Conservation (phyloP, 352 stramenopile genomes). For the Phytophthora pinifolia region DNA sequence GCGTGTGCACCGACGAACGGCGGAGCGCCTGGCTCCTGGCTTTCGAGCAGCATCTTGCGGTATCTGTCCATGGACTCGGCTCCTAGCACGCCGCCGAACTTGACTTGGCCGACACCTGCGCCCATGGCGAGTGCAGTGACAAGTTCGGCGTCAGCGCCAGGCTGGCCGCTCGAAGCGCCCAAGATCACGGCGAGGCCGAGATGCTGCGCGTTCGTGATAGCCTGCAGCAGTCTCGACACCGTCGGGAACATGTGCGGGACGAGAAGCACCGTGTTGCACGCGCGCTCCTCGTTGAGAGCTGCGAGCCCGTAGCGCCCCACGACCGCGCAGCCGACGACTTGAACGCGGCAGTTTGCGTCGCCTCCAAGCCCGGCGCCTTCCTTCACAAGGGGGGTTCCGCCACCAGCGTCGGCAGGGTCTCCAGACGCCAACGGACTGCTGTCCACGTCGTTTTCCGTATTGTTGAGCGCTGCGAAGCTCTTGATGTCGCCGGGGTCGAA, state of each 20-base stretch:
- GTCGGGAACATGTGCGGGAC: slow-evolving; percentile 58
- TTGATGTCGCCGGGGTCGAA: slow-evolving; percentile 61
- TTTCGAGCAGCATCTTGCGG: slow-evolving; percentile 52
- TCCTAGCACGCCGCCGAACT: slow-evolving; percentile 59
- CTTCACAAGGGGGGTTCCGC: slow-evolving; percentile 1
- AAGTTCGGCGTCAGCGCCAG: slow-evolving; percentile 36
- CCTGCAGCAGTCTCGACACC: slow-evolving; percentile 43
- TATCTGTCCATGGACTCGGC: slow-evolving; percentile 53
- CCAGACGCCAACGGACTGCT: not conserved
- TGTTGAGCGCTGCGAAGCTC: slow-evolving; percentile 47
- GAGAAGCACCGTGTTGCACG: slow-evolving; percentile 62
- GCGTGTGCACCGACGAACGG: slow-evolving; percentile 42
- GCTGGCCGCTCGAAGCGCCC: slow-evolving; percentile 36
- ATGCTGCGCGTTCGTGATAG: slow-evolving; percentile 45
- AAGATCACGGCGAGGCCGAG: slow-evolving; percentile 59
- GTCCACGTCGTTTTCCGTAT: slow-evolving; percentile 42
- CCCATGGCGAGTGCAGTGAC: slow-evolving; percentile 52
- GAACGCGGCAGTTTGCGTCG: slow-evolving; percentile 46
- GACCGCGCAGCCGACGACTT: slow-evolving; percentile 45
- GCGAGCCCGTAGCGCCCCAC: slow-evolving; percentile 43
- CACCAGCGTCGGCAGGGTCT: slow-evolving; percentile 5
- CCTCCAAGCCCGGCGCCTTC: slow-evolving; percentile 29
- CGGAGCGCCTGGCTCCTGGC: slow-evolving; percentile 42
- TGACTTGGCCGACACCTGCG: slow-evolving; percentile 60
- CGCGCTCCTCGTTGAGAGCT: slow-evolving; percentile 48